These are phyloP conservation scores for Lumnitzera littorea DNA, from an alignment of 345 rosid genomes.

Conservation along the genomic window DNA sequence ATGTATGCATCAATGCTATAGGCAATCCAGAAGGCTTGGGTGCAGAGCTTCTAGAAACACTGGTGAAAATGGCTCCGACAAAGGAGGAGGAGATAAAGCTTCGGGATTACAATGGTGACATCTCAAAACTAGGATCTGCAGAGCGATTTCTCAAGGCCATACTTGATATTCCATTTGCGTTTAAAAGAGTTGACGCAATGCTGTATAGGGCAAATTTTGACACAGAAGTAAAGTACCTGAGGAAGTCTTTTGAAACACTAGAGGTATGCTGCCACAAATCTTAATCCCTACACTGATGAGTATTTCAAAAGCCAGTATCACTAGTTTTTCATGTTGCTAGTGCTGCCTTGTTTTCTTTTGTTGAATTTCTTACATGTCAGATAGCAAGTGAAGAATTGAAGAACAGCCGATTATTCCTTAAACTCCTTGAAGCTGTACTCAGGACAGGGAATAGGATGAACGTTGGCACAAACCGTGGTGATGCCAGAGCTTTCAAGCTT, in stretches of 20 bases:
- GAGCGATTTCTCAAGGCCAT: conserved; percentile 86
- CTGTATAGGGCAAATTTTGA: conserved; percentile 93
- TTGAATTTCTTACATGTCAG: conserved; percentile 25
- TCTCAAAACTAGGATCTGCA: conserved; percentile 78
- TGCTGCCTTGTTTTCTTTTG: conserved; percentile 8
- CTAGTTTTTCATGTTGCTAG: background rate
- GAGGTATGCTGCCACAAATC: conserved; percentile 45
- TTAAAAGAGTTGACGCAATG: conserved; percentile 95
- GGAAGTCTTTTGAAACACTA: conserved; percentile 76
- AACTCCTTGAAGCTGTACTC: conserved; percentile 94
- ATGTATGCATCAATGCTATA: conserved; percentile 24
- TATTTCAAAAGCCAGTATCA: background rate
- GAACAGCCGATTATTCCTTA: conserved; percentile 83
- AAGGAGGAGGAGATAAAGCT: conserved; percentile 97
- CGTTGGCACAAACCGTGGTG: conserved; percentile 96
- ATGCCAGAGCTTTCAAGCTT: conserved; percentile 93
- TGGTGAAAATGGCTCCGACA: conserved; percentile 97
- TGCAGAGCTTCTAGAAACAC: conserved; percentile 85
- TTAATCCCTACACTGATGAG: conserved; percentile 1
- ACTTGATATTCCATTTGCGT: conserved; percentile 88
- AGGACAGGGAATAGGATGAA: conserved; percentile 95
- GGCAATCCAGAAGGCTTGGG: conserved; percentile 89
- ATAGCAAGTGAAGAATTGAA: conserved; percentile 84
- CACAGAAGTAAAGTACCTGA: conserved; percentile 78
- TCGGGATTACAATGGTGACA: conserved; percentile 64